Conservation (phyloP, 805 yeast species). For the Myxozyma geophila region DNA sequence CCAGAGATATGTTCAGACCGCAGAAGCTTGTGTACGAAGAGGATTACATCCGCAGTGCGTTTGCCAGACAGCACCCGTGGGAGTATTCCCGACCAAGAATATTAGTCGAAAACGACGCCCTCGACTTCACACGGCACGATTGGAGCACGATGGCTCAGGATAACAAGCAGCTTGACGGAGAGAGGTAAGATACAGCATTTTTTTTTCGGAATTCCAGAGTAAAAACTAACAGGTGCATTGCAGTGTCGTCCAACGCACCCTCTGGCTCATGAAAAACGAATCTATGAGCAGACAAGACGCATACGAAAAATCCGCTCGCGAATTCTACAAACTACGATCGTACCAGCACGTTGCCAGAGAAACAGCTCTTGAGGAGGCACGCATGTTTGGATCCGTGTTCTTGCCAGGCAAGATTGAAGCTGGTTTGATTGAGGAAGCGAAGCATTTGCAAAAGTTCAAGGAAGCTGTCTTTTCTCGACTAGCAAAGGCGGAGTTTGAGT, state of each 20-base stretch:
- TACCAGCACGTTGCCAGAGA: slow-evolving; percentile 75
- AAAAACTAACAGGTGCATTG: background rate
- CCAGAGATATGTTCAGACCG: slow-evolving; percentile 53
- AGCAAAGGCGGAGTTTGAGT: slow-evolving; percentile 5
- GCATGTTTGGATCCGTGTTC: slow-evolving; percentile 81
- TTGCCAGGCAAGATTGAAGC: slow-evolving; percentile 63
- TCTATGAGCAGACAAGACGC: slow-evolving; percentile 50
- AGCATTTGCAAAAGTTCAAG: slow-evolving; percentile 59
- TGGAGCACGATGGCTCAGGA: slow-evolving; percentile 82
- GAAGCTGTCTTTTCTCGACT: slow-evolving; percentile 2
- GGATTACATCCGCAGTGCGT: slow-evolving; percentile 79
- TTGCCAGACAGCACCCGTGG: slow-evolving; percentile 97
- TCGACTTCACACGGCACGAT: slow-evolving; percentile 58
- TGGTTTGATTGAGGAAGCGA: slow-evolving; percentile 75
- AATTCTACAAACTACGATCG: slow-evolving; percentile 85
- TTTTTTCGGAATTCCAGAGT: background rate
- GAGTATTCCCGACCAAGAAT: slow-evolving; percentile 89
- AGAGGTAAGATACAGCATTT: slow-evolving; percentile 46
- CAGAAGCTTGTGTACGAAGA: slow-evolving; percentile 65
- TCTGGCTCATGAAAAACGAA: slow-evolving; percentile 55
- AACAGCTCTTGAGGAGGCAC: slow-evolving; percentile 79
- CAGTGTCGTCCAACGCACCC: slow-evolving; percentile 72
- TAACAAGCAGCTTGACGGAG: slow-evolving; percentile 82
- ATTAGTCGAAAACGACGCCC: slow-evolving; percentile 74
- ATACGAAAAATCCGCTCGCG: slow-evolving; percentile 83